Evolutionary conservation across 2,329 filamentous ascomycete species (phyloP).

Genomic region (Fulvia fulva): DNA sequence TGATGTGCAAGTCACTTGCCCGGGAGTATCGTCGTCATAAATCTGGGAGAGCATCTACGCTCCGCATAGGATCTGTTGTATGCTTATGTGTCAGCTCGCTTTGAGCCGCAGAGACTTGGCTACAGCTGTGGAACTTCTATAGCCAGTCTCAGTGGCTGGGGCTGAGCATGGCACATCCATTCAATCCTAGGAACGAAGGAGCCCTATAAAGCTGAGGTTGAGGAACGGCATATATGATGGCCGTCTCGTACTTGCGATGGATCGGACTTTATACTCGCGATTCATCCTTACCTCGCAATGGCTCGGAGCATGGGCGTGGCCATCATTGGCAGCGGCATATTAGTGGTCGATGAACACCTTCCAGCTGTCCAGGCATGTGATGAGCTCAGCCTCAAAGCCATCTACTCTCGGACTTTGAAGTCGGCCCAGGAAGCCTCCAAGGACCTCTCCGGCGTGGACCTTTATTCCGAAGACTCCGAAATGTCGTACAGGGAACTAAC

Average conservation of each 20-base stretch:
- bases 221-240: neutral
- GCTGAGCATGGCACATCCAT: neutral
- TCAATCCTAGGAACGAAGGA: neutral
- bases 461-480: slow-evolving; percentile 57
- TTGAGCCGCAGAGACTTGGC: neutral
- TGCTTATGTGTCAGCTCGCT: neutral
- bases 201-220: neutral
- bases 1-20: no score
- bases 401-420: slow-evolving; percentile 61
- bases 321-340: slow-evolving; percentile 60
- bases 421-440: slow-evolving; percentile 51
- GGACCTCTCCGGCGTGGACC: slow-evolving; percentile 43
- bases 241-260: no score
- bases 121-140: neutral
- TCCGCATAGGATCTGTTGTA: neutral
- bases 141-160: neutral
- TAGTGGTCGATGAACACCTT: slow-evolving; percentile 57
- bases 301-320: slow-evolving; percentile 49
- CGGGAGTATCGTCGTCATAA: neutral
- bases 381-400: slow-evolving; percentile 55
- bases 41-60: neutral
- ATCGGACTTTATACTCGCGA: neutral
- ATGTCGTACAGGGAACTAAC: slow-evolving; percentile 38
- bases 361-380: slow-evolving; percentile 57
- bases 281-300: neutral